Conservation (phyloP, 1,284 basidiomycete genomes). For the Coniferiporia weirii region DNA sequence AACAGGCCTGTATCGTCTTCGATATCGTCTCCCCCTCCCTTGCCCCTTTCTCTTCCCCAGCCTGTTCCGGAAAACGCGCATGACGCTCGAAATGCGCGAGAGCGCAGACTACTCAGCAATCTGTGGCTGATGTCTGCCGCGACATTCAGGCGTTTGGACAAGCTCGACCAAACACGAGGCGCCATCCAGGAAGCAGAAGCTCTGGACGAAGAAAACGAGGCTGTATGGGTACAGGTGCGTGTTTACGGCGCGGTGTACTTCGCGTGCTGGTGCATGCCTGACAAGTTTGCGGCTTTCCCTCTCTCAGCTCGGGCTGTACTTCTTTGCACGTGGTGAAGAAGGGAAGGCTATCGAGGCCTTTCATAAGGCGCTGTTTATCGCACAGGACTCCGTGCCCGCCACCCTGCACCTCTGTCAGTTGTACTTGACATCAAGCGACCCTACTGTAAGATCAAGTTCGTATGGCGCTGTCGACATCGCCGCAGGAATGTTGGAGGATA, state of each 20-base stretch:
- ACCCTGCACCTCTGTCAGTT: conserved; percentile 72
- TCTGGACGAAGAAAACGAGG: conserved; percentile 79
- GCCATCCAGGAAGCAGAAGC: conserved; percentile 96
- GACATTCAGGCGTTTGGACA: conserved; percentile 85
- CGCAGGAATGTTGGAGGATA: conserved; percentile 58
- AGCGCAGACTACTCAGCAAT: conserved; percentile 74
- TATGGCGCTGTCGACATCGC: conserved; percentile 53
- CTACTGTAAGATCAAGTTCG: conserved; percentile 5
- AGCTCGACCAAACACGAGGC: conserved; percentile 84
- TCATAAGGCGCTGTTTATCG: conserved; percentile 79
- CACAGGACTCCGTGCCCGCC: conserved; percentile 71
- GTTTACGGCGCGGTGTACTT: background rate
- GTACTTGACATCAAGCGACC: conserved; percentile 47
- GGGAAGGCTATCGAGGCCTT: conserved; percentile 69
- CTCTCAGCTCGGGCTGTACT: conserved; percentile 70
- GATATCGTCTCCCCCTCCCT: conserved; percentile 27
- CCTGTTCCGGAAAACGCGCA: conserved; percentile 27
- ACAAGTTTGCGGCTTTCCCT: background rate
- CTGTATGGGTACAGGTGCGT: conserved; percentile 90
- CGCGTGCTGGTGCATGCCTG: background rate
- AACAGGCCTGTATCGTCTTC: conserved; percentile 35
- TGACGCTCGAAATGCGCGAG: conserved; percentile 48
- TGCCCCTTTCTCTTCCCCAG: conserved; percentile 23
- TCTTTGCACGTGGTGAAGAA: conserved; percentile 51
- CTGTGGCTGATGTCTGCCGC: conserved; percentile 94